Evolutionary conservation across 2,329 filamentous ascomycete species (phyloP).

Genomic region (Colletotrichum sp.): DNA sequence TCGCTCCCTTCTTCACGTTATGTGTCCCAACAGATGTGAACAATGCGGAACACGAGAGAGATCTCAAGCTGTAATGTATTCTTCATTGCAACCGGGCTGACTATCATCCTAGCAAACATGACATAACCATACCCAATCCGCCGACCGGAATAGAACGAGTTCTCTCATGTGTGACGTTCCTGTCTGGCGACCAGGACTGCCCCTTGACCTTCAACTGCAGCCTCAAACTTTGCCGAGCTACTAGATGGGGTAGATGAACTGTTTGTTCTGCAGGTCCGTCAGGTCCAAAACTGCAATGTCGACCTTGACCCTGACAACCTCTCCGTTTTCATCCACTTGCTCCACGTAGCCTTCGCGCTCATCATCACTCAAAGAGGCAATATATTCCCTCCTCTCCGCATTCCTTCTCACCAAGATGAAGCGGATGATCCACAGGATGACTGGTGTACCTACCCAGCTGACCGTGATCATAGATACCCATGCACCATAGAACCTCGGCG

Average conservation of each 20-base stretch:
- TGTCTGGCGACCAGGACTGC: not conserved
- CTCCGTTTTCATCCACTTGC: slow-evolving; percentile 35
- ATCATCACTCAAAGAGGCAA: slow-evolving; percentile 26
- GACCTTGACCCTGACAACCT: slow-evolving; percentile 32
- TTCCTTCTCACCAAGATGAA: slow-evolving; percentile 37
- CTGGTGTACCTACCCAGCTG: slow-evolving; percentile 39
- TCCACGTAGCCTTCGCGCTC: slow-evolving; percentile 27
- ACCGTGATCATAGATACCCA: slow-evolving; percentile 34
- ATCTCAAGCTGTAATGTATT: not conserved
- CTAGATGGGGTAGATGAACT: slow-evolving; percentile 38
- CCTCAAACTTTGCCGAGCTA: not conserved
- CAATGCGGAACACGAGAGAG: accelerated
- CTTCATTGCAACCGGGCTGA: not conserved
- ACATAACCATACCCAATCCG: not conserved
- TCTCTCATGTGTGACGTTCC: not conserved
- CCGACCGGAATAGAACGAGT: not conserved
- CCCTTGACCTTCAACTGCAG: not conserved
- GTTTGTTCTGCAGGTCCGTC: slow-evolving; percentile 43
- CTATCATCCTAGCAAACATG: not conserved
- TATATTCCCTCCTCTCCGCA: slow-evolving; percentile 31
- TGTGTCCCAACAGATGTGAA: not conserved
- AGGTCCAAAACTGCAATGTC: slow-evolving; percentile 40
- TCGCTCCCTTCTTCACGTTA: not conserved
- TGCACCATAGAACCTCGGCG: slow-evolving; percentile 35
- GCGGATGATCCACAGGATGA: slow-evolving; percentile 36